Base-by-base conservation (phyloP, 148 eudicot genomes). In the Camellia sinensis region DNA sequence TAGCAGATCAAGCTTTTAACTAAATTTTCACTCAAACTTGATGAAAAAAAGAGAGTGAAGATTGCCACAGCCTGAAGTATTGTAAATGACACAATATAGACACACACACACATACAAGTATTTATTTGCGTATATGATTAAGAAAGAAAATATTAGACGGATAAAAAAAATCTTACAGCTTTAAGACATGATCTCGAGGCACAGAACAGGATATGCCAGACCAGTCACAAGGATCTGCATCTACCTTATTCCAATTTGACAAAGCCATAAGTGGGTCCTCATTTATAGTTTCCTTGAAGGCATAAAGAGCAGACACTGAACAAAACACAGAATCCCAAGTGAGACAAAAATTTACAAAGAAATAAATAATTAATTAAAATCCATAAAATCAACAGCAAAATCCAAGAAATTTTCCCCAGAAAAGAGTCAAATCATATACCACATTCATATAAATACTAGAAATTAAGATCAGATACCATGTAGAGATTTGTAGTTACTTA, bases 211-310 rank as follows among this genome's bases (percentile, higher is more conserved):
- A 86, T 86, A 96, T 83, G 64, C 97, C 95, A 79, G 80, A 50
- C 98, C 99, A 96, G 63, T 84, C 87, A 86, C 98, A 96, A 59
- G 99, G 98, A 86, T 89, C 89, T 83, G 89, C 75, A 83, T 93
- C 99, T 77, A 93, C 79, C 56, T 84, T 82, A 81, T 93, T 92
- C 98, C 99, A 96, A 87, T 87, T 89, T 41, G 98, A 88, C 82
- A 96, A 86, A 87, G 86, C 92, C 74, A 92, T 78, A 81, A 78
- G 79, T 37, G 97, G 97, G 89, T 96, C 99, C 79, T 96, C 98
- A 83, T 87, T 89, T 82, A 96, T 90, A 14, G 97, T 95, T 89
- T 91, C 92, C 79, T 93, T 96, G 89, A 96, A 92, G 15, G 92
- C 78, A 75, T 81, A 85, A 18, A 96, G 91, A 57, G 92, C 97